A percentile compares a stretch with the other conserved stretches of the same genome.
Conservation (phyloP, 805 yeast species). For the Ogataea philodendri region DNA sequence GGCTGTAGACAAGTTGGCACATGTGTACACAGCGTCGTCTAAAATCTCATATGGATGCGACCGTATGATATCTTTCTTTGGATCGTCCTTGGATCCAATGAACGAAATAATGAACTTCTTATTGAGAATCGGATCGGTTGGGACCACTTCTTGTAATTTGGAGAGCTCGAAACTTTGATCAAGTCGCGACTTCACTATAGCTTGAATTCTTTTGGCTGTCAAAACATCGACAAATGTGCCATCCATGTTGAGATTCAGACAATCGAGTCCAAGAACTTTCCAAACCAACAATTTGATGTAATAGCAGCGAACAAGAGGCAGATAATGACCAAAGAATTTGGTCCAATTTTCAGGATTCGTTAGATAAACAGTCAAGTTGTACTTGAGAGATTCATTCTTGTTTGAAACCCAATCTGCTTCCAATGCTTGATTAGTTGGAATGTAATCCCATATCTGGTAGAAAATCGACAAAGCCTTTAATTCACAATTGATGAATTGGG, state of each 20-base stretch:
- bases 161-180: constrained; percentile 27
- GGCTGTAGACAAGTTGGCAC: constrained; percentile 20
- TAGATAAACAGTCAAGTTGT: constrained; percentile 54
- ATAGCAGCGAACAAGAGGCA: constrained; percentile 69
- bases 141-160: constrained; percentile 18
- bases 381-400: constrained; percentile 41
- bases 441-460: constrained; percentile 70
- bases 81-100: constrained; percentile 17
- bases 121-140: constrained; percentile 44
- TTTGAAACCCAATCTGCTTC: constrained; percentile 39
- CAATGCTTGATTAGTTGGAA: constrained; percentile 40
- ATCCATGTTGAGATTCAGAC: constrained; percentile 11
- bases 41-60: constrained; percentile 62
- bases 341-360: constrained; percentile 51
- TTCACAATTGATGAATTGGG: constrained; percentile 61
- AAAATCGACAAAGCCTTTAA: constrained; percentile 62
- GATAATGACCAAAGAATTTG: constrained; percentile 71
- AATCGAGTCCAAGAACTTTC: constrained; percentile 45
- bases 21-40: constrained; percentile 60
- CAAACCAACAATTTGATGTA: constrained; percentile 67
- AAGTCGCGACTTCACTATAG: constrained; percentile 34
- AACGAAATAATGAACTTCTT: constrained; percentile 47
- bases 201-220: constrained; percentile 13
- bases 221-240: constrained; percentile 21
- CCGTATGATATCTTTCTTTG: constrained; percentile 39